A percentile compares a stretch with the other conserved stretches of the same genome.
Conservation (phyloP, 2,329 filamentous ascomycete species). For the Alternaria tenuissima region DNA sequence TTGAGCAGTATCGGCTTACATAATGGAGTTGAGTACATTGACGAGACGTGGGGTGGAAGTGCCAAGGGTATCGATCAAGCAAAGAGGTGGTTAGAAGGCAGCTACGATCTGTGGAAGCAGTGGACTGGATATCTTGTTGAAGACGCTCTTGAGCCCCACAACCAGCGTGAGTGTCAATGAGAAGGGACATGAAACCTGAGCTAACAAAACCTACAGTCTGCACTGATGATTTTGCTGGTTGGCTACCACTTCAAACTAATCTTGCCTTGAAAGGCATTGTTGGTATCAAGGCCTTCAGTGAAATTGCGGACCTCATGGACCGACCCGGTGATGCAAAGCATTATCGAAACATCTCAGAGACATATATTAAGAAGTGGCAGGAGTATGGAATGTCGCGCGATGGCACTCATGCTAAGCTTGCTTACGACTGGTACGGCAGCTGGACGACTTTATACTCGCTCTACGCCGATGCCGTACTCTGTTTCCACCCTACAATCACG, state of each 20-base stretch:
- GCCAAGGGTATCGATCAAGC: conserved; percentile 64
- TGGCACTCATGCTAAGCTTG: conserved; percentile 76
- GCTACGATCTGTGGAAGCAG: conserved; percentile 76
- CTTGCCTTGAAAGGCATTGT: conserved; percentile 85
- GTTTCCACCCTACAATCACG: conserved; percentile 72
- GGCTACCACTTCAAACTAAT: conserved; percentile 80
- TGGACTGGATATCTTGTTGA: conserved; percentile 84
- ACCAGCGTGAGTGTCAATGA: conserved; percentile 64
- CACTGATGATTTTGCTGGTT: conserved; percentile 85
- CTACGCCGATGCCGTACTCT: conserved; percentile 80
- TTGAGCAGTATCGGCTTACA: conserved; percentile 59
- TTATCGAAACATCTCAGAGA: conserved; percentile 69
- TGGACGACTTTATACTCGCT: conserved; percentile 89
- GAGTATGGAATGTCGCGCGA: conserved; percentile 73
- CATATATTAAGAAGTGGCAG: conserved; percentile 78
- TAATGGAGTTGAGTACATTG: conserved; percentile 65
- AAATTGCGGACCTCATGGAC: conserved; percentile 70
- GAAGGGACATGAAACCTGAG: background rate
- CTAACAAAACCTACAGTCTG: conserved; percentile 61
- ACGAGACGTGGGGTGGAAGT: conserved; percentile 67
- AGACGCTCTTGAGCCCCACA: conserved; percentile 74
- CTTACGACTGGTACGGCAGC: conserved; percentile 80
- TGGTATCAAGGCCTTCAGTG: conserved; percentile 79
- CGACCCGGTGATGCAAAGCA: conserved; percentile 64
- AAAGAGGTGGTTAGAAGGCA: conserved; percentile 70